Evolutionary conservation across 2,329 filamentous ascomycete genomes (phyloP), one percentile per base, ranked within the genome.

Genomic region (Fusarium continuum): DNA sequence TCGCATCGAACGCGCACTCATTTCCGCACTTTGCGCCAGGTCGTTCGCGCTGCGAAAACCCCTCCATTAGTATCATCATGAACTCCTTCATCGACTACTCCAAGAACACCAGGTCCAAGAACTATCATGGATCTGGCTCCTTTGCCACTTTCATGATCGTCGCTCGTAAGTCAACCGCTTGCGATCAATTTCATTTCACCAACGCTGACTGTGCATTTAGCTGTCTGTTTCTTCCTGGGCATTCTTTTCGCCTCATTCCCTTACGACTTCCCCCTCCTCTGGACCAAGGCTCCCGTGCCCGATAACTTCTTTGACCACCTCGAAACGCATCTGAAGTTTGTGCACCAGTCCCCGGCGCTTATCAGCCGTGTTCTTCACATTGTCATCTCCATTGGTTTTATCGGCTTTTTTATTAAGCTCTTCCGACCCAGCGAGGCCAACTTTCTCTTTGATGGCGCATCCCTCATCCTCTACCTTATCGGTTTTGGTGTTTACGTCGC

Each of bases 111-210:
- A 80, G 77, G 75, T 86, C 84, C 57, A 80, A 78, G 70, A 78
- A 84, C 77, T 86, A 87, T 71, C 80, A 80, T 66, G 85, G 86
- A 54, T 83, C 86, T 43, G 80, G 82, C 72, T 92, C 92, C 44
- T 99, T 99, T 76, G 93, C 93, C 78, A 97, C 95, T 40, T 97
- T 97, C 75, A 89, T 99, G 78, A 97, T 99, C 75, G 89, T 98
- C 69, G 93, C 92, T 67, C 93, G 94, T 97, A 85, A 75, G 92
- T 87, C 34, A 53, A 29, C 64, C 49, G 39, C 54, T 23, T 25
- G n/a, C 43, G 31, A 17, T 16, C 40, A 58, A 52, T 55, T 50
- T 23, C 28, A 19, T 44, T 19, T 26, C 29, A 29, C 22, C 17
- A 35, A 23, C 23, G 35, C 49, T 67, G 19, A 44, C 43, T 47